Evolutionary conservation across 2,329 filamentous ascomycete genomes (phyloP).

Genomic region (Nemania diffusa): DNA sequence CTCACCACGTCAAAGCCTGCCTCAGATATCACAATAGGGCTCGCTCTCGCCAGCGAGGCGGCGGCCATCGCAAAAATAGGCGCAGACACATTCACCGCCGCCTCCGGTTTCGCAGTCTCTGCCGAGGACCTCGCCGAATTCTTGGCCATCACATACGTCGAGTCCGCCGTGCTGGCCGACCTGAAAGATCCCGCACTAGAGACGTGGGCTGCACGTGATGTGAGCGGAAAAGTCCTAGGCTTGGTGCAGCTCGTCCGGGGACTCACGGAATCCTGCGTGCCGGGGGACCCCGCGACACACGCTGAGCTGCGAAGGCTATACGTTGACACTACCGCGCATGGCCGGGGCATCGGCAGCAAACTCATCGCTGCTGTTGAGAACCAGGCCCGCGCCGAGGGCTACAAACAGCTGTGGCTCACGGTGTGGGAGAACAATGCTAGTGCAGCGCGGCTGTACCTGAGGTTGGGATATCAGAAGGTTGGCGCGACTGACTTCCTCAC

Average conservation of each 20-base stretch:
- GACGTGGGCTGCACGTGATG: conserved; percentile 42
- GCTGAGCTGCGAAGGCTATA: conserved; percentile 47
- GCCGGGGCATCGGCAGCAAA: conserved; percentile 44
- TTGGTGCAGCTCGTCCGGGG: conserved; percentile 45
- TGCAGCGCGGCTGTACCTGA: conserved; percentile 42
- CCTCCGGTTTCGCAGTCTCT: conserved; percentile 44
- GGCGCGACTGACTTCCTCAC: conserved; percentile 42
- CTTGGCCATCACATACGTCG: conserved; percentile 40
- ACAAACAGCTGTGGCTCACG: conserved; percentile 44
- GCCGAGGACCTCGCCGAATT: conserved; percentile 41
- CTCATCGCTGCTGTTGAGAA: conserved; percentile 43
- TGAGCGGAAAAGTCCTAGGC: conserved; percentile 38
- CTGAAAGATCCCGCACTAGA: conserved; percentile 37
- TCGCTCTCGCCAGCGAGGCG: conserved; percentile 41
- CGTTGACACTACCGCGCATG: conserved; percentile 44
- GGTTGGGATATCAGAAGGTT: conserved; percentile 41
- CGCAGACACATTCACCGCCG: conserved; percentile 42
- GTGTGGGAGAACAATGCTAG: conserved; percentile 45
- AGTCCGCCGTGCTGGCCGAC: conserved; percentile 37
- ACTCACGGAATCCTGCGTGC: conserved; percentile 37
- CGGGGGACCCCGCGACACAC: conserved; percentile 36
- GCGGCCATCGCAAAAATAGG: conserved; percentile 44
- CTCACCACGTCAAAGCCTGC: background rate
- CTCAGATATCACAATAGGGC: conserved; percentile 37
- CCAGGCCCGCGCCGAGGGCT: conserved; percentile 44